phyloP scores from a whole-genome alignment of 2,329 filamentous ascomycete species.

The Fusarium pseudocircinatum region DNA sequence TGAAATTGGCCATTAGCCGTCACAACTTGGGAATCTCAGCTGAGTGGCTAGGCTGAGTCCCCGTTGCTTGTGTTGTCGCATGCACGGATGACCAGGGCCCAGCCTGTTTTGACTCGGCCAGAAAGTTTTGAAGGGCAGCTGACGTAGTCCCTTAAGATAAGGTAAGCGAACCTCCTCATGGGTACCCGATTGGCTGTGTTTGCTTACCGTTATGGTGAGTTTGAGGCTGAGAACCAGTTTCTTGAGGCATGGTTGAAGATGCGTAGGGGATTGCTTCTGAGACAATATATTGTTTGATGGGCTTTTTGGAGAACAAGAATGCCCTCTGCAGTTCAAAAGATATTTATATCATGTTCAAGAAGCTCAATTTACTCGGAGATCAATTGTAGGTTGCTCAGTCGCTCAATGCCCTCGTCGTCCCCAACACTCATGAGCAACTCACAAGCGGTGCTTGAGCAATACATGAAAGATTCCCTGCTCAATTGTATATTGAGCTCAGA shows the following conservation, averaged over 20 bases:
- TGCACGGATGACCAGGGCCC: background rate
- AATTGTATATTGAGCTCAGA: background rate
- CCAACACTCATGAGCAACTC: background rate
- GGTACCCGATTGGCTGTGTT: rapidly evolving
- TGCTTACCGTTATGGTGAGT: background rate
- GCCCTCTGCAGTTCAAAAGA: rapidly evolving
- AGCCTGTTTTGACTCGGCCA: background rate
- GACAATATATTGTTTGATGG: no score
- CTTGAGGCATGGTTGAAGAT: background rate
- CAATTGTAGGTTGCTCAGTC: background rate
- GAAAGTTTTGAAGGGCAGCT: background rate
- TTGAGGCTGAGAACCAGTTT: background rate
- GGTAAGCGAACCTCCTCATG: rapidly evolving
- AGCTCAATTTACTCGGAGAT: rapidly evolving
- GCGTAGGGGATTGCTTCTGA: background rate
- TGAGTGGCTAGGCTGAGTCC: background rate
- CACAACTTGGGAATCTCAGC: background rate
- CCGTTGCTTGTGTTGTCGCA: background rate
- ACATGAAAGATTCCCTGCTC: rapidly evolving
- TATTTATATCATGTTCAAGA: background rate
- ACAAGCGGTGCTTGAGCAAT: no score
- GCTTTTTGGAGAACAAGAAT: rapidly evolving
- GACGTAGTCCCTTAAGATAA: rapidly evolving
- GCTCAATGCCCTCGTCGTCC: rapidly evolving
- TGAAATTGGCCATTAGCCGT: rapidly evolving